These are phyloP conservation scores for Fraxinus americana DNA, from an alignment of 257 asterid species.

Conservation along the genomic window DNA sequence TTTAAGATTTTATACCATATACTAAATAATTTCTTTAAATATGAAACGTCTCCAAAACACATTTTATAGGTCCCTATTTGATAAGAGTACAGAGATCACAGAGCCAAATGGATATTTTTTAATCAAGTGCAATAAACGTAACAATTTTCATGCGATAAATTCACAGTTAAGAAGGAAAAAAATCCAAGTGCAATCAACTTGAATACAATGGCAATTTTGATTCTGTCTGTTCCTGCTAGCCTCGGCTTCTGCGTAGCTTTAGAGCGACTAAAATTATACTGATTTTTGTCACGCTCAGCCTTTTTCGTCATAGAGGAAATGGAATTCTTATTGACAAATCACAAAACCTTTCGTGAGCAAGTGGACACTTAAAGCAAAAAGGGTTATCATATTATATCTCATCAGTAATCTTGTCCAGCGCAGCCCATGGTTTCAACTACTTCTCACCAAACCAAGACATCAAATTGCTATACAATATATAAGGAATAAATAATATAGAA, in stretches of 20 bases:
- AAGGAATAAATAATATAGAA: background rate
- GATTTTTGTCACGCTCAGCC: background rate
- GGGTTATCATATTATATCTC: background rate
- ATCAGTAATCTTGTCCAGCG: background rate
- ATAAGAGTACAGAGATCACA: background rate
- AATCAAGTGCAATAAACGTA: background rate
- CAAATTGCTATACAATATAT: background rate
- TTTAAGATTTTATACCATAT: background rate
- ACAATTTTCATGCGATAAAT: background rate
- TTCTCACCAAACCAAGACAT: conserved; percentile 4
- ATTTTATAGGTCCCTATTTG: background rate
- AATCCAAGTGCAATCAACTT: background rate
- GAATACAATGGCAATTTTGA: background rate
- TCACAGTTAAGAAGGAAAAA: background rate
- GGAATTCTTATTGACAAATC: background rate
- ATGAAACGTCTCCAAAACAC: background rate
- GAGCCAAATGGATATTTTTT: background rate
- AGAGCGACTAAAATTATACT: background rate
- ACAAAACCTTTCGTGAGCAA: background rate
- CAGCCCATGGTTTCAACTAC: conserved; percentile 3
- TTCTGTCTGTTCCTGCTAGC: background rate
- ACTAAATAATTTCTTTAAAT: background rate
- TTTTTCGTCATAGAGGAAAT: background rate
- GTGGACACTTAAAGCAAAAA: background rate
- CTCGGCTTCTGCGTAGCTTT: background rate